These are phyloP conservation scores for Strigomonas culicis DNA, from an alignment of 208 protist species.

Conservation along the genomic window DNA sequence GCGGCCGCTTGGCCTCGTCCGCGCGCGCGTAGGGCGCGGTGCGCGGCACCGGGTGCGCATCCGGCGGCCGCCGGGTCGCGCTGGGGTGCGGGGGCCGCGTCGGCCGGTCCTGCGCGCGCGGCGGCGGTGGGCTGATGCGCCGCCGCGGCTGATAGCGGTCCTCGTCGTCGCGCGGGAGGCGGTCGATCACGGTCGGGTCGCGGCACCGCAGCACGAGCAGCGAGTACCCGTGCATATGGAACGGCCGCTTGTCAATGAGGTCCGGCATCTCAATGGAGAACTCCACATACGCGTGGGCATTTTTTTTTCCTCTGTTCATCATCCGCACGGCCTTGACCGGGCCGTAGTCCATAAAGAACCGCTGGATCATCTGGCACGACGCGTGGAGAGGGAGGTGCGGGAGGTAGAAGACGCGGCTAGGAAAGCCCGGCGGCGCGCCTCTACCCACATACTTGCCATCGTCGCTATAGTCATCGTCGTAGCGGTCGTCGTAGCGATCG, in stretches of 20 bases:
- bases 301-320: background rate
- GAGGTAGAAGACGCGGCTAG: background rate
- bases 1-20: background rate
- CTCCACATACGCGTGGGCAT: conserved; percentile 4
- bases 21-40: background rate
- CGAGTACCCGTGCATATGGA: background rate
- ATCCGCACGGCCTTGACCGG: conserved; percentile 6
- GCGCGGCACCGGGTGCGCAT: background rate
- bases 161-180: background rate
- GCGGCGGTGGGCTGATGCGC: background rate
- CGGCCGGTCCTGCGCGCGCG: background rate
- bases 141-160: background rate
- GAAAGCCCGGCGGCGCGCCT: no score
- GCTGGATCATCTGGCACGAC: conserved; percentile 1
- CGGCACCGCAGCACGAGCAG: background rate
- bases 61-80: background rate
- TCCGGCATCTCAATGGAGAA: conserved; percentile 11
- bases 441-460: background rate
- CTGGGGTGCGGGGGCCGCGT: background rate
- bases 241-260: conserved; percentile 10
- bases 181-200: background rate
- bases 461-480: background rate
- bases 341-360: conserved; percentile 16
- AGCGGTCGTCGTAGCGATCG: background rate
- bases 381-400: background rate